Evolutionary conservation across 2,329 filamentous ascomycete genomes (phyloP).

Genomic region (Elsinoe arachidis): DNA sequence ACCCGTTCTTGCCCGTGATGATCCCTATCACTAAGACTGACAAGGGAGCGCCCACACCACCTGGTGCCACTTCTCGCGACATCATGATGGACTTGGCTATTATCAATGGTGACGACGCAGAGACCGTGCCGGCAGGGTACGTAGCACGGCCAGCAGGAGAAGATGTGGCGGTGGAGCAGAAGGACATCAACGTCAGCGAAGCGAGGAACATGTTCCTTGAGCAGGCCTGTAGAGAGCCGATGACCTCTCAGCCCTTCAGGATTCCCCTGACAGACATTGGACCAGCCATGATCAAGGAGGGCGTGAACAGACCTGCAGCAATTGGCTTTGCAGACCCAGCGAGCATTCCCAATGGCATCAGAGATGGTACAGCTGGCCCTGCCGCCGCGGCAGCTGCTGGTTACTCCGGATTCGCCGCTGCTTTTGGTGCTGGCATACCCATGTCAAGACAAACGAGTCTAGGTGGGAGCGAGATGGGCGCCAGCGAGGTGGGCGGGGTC

Average conservation of each 20-base stretch:
- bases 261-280: conserved; percentile 28
- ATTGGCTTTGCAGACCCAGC: conserved; percentile 27
- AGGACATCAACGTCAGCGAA: conserved; percentile 19
- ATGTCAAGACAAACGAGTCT: conserved; percentile 21
- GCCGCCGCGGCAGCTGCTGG: conserved; percentile 18
- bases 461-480: conserved; percentile 19
- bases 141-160: conserved; percentile 7
- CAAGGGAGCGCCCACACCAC: conserved; percentile 40
- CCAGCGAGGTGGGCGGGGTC: conserved; percentile 16
- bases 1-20: conserved; percentile 39
- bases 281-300: conserved; percentile 25
- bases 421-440: conserved; percentile 21
- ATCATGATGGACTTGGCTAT: conserved; percentile 42
- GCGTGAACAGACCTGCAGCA: conserved; percentile 26
- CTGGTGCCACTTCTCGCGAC: conserved; percentile 35
- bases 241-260: conserved; percentile 25
- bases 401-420: conserved; percentile 20
- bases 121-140: conserved; percentile 13
- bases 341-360: conserved; percentile 10
- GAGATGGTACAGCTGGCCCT: conserved; percentile 18
- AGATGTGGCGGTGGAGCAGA: conserved; percentile 11
- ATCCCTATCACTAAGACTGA: conserved; percentile 40
- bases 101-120: conserved; percentile 31
- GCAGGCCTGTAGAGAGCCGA: conserved; percentile 24
- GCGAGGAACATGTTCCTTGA: conserved; percentile 26